These are phyloP conservation scores for Magnaporthales sp. DNA, from an alignment of 2,329 filamentous ascomycete species.

Conservation along the genomic window DNA sequence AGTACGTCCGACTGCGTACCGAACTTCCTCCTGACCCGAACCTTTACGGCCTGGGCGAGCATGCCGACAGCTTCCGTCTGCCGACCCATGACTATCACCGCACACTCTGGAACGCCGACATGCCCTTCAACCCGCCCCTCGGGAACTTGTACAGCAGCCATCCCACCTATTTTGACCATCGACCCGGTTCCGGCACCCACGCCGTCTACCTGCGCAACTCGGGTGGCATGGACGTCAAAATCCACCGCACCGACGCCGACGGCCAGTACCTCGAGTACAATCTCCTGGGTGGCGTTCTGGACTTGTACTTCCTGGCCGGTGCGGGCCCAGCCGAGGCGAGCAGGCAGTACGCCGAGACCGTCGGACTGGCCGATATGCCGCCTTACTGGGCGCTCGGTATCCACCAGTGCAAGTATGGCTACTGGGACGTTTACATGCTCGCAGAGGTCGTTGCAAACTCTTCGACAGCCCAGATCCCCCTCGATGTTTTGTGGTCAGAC, in stretches of 20 bases:
- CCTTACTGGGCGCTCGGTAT: constrained; percentile 76
- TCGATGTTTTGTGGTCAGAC: constrained; percentile 68
- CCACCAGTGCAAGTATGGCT: constrained; percentile 80
- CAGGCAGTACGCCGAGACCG: constrained; percentile 56
- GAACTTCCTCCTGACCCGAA: constrained; percentile 59
- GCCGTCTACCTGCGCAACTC: constrained; percentile 54
- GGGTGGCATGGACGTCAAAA: constrained; percentile 55
- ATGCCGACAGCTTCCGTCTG: constrained; percentile 61
- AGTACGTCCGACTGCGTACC: constrained; percentile 68
- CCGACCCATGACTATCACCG: constrained; percentile 62
- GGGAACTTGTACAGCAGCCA: constrained; percentile 63
- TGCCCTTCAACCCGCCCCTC: constrained; percentile 17
- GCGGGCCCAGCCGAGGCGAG: constrained; percentile 61
- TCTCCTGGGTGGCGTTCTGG: constrained; percentile 62
- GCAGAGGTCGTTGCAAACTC: constrained; percentile 61
- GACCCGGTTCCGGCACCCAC: constrained; percentile 37
- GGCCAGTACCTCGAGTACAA: constrained; percentile 11
- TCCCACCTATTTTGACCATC: constrained; percentile 56
- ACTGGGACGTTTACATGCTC: constrained; percentile 61
- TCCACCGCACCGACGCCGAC: constrained; percentile 44
- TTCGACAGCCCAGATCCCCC: constrained; percentile 52
- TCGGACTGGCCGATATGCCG: constrained; percentile 68
- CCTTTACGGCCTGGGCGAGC: constrained; percentile 73
- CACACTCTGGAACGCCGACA: constrained; percentile 30
- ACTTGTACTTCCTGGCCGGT: constrained; percentile 72